These are phyloP conservation scores for Penicillium herquei DNA, from an alignment of 495 filamentous ascomycete genomes.

Conservation along the genomic window DNA sequence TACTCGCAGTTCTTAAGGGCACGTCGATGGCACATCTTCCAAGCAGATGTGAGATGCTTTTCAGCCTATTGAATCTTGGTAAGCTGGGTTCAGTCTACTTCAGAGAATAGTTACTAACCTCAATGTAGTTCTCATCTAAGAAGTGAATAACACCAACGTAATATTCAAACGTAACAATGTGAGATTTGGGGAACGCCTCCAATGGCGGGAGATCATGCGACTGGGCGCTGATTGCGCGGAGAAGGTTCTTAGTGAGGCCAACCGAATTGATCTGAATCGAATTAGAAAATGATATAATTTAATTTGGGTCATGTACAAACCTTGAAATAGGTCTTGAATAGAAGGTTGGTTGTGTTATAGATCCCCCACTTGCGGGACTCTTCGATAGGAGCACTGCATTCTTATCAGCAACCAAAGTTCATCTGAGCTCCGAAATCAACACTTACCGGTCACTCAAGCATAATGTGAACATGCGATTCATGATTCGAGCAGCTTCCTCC, in stretches of 20 bases:
- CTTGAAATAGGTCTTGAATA: slow-evolving; percentile 99
- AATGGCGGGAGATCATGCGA: slow-evolving; percentile 74
- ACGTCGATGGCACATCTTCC: slow-evolving; percentile 68
- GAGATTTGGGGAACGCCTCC: slow-evolving; percentile 74
- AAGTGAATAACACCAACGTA: slow-evolving; percentile 88
- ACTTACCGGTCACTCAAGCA: slow-evolving; percentile 86
- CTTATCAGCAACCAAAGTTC: slow-evolving; percentile 18
- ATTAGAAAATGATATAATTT: slow-evolving; percentile 3
- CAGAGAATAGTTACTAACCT: slow-evolving; percentile 43
- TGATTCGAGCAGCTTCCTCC: slow-evolving; percentile 82
- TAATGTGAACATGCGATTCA: slow-evolving; percentile 84
- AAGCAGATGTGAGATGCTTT: slow-evolving; percentile 73
- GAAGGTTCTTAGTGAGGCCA: slow-evolving; percentile 83
- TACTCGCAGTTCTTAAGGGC: slow-evolving; percentile 77
- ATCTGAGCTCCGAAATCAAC: slow-evolving; percentile 2
- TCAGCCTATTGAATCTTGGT: slow-evolving; percentile 61
- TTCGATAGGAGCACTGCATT: slow-evolving; percentile 71
- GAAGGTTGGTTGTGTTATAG: slow-evolving; percentile 85
- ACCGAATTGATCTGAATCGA: slow-evolving; percentile 68
- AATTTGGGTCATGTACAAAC: slow-evolving; percentile 23
- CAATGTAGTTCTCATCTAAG: slow-evolving; percentile 84
- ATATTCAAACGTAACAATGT: slow-evolving; percentile 95
- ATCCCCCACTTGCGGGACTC: slow-evolving; percentile 96
- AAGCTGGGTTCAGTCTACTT: slow-evolving; percentile 17
- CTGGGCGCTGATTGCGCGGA: slow-evolving; percentile 74